Conservation (phyloP, 805 yeast genomes). For the Wickerhamomyces rabaulensis region DNA sequence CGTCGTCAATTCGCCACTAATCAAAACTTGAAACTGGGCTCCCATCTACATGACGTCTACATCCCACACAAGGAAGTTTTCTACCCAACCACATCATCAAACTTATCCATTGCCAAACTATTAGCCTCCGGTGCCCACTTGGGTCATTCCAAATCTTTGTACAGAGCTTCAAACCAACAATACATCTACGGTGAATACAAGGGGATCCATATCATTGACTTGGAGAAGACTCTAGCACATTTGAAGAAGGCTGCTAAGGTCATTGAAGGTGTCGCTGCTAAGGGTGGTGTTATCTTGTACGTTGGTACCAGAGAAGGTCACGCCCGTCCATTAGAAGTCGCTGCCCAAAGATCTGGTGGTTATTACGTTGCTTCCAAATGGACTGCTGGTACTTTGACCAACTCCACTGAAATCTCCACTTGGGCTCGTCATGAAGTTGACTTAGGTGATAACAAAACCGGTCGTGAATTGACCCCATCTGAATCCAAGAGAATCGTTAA, state of each 20-base stretch:
- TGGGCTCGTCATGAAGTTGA: slow-evolving; percentile 75
- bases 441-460: slow-evolving; percentile 63
- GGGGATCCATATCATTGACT: slow-evolving; percentile 87
- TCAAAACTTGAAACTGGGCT: slow-evolving; percentile 56
- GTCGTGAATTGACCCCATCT: slow-evolving; percentile 45
- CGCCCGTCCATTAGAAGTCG: slow-evolving; percentile 65
- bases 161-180: slow-evolving; percentile 80
- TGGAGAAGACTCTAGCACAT: slow-evolving; percentile 72
- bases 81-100: slow-evolving; percentile 50
- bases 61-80: slow-evolving; percentile 62
- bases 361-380: slow-evolving; percentile 80
- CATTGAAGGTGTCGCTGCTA: slow-evolving; percentile 73
- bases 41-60: slow-evolving; percentile 56
- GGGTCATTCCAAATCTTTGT: slow-evolving; percentile 80
- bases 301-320: slow-evolving; percentile 84
- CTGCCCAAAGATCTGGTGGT: slow-evolving; percentile 74
- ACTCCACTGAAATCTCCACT: slow-evolving; percentile 60
- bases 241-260: slow-evolving; percentile 82
- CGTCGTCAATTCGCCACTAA: slow-evolving; percentile 64
- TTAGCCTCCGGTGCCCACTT: slow-evolving; percentile 92
- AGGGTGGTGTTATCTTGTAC: slow-evolving; percentile 80
- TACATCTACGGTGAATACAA: slow-evolving; percentile 83
- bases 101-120: slow-evolving; percentile 62
- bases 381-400: slow-evolving; percentile 94
- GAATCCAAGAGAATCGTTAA: slow-evolving; percentile 55